A percentile compares a stretch with the other conserved stretches of the same genome.
Conservation (phyloP, 1,139 yeast species). For the Debaryomycetaceae sp. region DNA sequence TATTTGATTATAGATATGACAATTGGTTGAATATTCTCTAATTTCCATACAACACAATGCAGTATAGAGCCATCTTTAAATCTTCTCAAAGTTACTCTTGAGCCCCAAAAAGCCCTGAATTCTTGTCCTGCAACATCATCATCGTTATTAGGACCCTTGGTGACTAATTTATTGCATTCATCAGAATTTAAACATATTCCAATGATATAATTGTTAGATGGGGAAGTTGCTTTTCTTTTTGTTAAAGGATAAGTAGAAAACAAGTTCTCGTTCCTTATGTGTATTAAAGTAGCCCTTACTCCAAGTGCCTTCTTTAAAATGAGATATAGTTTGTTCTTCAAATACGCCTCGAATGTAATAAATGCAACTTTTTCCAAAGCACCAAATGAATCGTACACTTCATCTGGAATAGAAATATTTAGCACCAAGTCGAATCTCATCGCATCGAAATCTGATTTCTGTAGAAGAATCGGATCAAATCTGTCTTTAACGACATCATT, state of each 20-base stretch:
- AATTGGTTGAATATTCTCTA: constrained; percentile 59
- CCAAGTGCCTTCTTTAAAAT: constrained; percentile 65
- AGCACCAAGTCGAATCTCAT: constrained; percentile 67
- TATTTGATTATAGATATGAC: constrained; percentile 64
- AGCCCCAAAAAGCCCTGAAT: constrained; percentile 89
- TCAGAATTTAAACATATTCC: constrained; percentile 72
- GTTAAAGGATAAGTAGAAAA: constrained; percentile 42
- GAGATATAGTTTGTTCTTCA: constrained; percentile 58
- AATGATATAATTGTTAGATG: constrained; percentile 40
- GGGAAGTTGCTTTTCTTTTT: constrained; percentile 53
- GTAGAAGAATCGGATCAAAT: constrained; percentile 79
- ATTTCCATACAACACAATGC: constrained; percentile 86
- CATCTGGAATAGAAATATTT: constrained; percentile 44
- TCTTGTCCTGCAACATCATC: constrained; percentile 54
- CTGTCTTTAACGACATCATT: constrained; percentile 82
- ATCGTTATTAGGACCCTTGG: constrained; percentile 78
- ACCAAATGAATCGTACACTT: constrained; percentile 48
- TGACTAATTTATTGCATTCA: constrained; percentile 75
- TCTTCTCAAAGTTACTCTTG: constrained; percentile 77
- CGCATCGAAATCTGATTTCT: constrained; percentile 52
- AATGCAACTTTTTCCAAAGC: constrained; percentile 73
- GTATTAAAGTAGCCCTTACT: constrained; percentile 53
- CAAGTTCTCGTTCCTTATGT: constrained; percentile 30
- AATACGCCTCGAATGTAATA: constrained; percentile 64
- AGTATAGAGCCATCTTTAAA: constrained; percentile 87